Evolutionary conservation across 495 filamentous ascomycete genomes (phyloP), one percentile per base, ranked within the genome.

Genomic region (Bombardia bombarda): DNA sequence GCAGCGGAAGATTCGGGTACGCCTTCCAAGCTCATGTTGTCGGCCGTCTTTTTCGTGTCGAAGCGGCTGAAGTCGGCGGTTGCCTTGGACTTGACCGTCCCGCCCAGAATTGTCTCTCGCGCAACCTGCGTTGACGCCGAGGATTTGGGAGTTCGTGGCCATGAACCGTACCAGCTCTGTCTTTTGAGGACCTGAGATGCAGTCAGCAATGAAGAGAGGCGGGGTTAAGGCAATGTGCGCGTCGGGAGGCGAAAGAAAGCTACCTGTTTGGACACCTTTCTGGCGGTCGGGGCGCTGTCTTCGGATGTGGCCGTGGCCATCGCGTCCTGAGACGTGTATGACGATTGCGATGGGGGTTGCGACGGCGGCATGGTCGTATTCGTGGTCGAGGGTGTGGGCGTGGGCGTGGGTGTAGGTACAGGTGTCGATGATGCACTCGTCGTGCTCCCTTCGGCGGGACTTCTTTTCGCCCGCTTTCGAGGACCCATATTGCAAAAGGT

Each of bases 71-170:
- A 63, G 44, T 75, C 69, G 4, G 66, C 60, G 4, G 61, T 43
- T 7, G 52, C 47, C 13, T 43, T 57, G 2, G 68, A 59, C 39
- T 61, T 61, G 32, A 64, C 46, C 8, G 68, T 72, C 41, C 63
- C 66, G 49, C 75, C 83, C 42, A 82, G 72, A 25, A 88, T 86
- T 40, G 80, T 86, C 66, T 90, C 84, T 58, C 79, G 80, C 43
- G 82, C 84, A 58, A 87, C 75, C 63, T 85, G 75, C 37, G 80
- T 87, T 40, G 84, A 80, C 35, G 84, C 74, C 28, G 73, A 68
- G 20, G 84, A 82, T 60, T 90, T 90, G 28, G 73, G 69, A 18
- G 62, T 64, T 56, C 73, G 70, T 19, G 83, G 78, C 82, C 82
- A 79, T n/a, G 74, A 78, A 24, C 75, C 75, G 39, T 78, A 78